Evolutionary conservation across 2,329 filamentous ascomycete species (phyloP).

Genomic region (Colletotrichum sp.): DNA sequence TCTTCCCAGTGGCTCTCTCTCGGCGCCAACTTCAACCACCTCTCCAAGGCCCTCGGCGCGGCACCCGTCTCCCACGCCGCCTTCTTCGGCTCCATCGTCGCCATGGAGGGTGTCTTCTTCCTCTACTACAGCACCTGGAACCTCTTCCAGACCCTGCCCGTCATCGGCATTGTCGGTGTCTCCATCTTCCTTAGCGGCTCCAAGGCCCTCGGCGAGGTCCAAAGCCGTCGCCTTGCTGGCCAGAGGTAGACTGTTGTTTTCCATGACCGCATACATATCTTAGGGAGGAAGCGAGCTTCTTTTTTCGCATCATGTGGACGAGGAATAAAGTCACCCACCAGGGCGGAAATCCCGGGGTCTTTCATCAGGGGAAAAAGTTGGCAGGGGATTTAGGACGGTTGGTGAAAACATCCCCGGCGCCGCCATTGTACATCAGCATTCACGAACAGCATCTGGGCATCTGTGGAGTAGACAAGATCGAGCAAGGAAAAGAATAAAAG

Average conservation of each 20-base stretch:
- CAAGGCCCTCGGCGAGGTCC: conserved; percentile 90
- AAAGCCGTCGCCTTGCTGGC: conserved; percentile 82
- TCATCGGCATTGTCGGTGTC: conserved; percentile 68
- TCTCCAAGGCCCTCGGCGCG: conserved; percentile 74
- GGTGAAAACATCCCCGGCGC: background rate
- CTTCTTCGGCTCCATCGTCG: conserved; percentile 87
- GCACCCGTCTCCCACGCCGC: conserved; percentile 82
- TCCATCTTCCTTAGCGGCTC: conserved; percentile 86
- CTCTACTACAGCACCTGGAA: conserved; percentile 94
- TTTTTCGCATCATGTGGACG: background rate
- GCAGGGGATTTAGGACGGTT: background rate
- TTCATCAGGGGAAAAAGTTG: background rate
- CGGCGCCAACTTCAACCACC: conserved; percentile 83
- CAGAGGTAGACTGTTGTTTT: conserved; percentile 48
- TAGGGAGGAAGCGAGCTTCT: background rate
- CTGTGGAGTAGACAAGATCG: conserved; percentile 12
- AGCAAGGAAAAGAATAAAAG: background rate
- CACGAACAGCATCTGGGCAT: conserved; percentile 17
- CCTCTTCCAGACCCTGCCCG: conserved; percentile 86
- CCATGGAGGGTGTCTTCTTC: conserved; percentile 92
- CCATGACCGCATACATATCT: background rate
- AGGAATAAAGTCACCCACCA: background rate
- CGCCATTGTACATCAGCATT: conserved; percentile 19
- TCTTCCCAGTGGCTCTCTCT: conserved; percentile 73
- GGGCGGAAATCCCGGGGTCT: background rate